A percentile compares a stretch with the other conserved stretches of the same genome.
These are phyloP conservation scores for Magnolia sinica DNA, from an alignment of 164 flowering plant species.

Conservation along the genomic window DNA sequence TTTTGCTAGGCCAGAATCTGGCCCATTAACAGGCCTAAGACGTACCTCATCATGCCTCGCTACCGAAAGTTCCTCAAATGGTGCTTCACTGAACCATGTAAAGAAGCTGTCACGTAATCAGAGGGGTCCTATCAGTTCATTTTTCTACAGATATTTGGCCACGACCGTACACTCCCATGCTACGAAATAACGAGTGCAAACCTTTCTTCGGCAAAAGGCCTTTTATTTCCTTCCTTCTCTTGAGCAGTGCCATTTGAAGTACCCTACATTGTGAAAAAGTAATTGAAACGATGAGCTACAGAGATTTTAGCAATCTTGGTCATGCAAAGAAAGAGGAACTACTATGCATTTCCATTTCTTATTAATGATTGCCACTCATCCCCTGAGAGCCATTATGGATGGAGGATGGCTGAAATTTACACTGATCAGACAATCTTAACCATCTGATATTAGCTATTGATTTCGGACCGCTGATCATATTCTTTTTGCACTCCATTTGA, in stretches of 20 bases:
- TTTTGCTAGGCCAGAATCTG: too few species aligned
- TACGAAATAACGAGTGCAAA: conserved; percentile 7
- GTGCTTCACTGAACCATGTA: conserved; percentile 60
- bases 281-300: background rate
- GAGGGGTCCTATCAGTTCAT: background rate
- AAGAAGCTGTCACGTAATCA: conserved; percentile 57
- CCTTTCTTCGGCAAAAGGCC: conserved; percentile 41
- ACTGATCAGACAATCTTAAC: background rate
- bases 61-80: conserved; percentile 36
- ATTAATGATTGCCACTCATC: too few species aligned
- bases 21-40: background rate
- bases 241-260: conserved; percentile 32
- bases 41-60: conserved; percentile 68
- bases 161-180: background rate
- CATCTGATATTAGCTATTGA: background rate
- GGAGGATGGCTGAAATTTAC: too few species aligned
- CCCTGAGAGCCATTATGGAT: too few species aligned
- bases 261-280: conserved; percentile 23
- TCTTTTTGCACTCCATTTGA: background rate
- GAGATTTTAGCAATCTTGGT: background rate
- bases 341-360: too few species aligned
- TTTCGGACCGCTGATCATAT: background rate
- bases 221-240: conserved; percentile 45
- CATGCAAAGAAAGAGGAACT: too few species aligned
- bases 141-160: background rate